Conservation (phyloP, 2,329 filamentous ascomycete species). For the Penicillium sp. region DNA sequence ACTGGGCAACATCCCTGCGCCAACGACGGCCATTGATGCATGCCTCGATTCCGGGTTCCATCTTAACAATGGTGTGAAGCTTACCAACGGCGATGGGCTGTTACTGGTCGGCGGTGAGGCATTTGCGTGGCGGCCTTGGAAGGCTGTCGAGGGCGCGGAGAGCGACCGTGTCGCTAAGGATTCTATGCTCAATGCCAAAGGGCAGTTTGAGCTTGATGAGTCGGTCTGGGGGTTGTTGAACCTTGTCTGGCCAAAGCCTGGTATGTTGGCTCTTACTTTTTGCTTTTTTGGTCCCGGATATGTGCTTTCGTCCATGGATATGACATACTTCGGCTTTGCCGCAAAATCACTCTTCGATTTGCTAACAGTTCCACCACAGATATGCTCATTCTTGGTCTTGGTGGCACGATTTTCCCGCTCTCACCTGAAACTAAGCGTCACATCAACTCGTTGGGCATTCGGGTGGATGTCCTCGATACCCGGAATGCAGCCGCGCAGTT, state of each 20-base stretch:
- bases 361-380: constrained; percentile 51
- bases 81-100: constrained; percentile 67
- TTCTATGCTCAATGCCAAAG: constrained; percentile 67
- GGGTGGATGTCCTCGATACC: constrained; percentile 86
- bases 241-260: constrained; percentile 82
- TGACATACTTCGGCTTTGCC: neutral
- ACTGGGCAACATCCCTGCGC: constrained; percentile 69
- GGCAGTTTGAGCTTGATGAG: constrained; percentile 73
- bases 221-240: constrained; percentile 73
- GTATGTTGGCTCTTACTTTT: constrained; percentile 51
- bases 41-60: constrained; percentile 82
- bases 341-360: neutral
- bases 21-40: constrained; percentile 78
- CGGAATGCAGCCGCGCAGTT: constrained; percentile 92
- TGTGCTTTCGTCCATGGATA: neutral
- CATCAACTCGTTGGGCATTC: constrained; percentile 75
- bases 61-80: constrained; percentile 74
- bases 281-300: constrained; percentile 2
- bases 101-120: constrained; percentile 82
- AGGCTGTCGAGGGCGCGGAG: constrained; percentile 40
- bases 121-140: constrained; percentile 86
- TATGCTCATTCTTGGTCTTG: constrained; percentile 84
- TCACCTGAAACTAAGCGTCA: constrained; percentile 69
- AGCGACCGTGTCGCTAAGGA: constrained; percentile 32
- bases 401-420: constrained; percentile 70